Base-by-base conservation (phyloP, 495 filamentous ascomycete genomes). In the Aspergillus sparsus region DNA sequence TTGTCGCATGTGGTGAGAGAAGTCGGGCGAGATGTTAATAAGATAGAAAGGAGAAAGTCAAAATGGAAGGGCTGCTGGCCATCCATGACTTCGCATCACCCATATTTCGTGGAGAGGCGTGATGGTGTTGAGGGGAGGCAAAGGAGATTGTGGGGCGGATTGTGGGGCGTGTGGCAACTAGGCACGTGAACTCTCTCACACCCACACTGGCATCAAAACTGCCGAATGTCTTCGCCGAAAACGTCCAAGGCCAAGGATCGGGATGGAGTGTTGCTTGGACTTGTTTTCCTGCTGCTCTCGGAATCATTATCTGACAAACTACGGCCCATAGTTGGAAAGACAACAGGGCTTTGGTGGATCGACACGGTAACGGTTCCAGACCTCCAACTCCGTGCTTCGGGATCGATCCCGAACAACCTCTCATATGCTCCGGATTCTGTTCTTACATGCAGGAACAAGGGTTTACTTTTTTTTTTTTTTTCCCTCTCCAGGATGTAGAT, bases 91-190 rank as follows among this genome's bases (percentile, higher is more conserved):
- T 27, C 21, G 21, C 21, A 27, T 27, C 21, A 27, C 21, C 21
- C 21, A 27, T 27, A 1, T 27, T 27, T 27, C 37, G 37, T 41
- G 37, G 37, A 41, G 37, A 41, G 37, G 11, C 11, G n/a, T 41
- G 3, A 7, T 11, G 37, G 21, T 27, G 21, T 27, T 27, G 21
- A 27, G 21, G 37, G 42, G 42, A 46, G 15, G 12, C 12, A 31
- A 11, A 1, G 1, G 33, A 18, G 33, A 18, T 16, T 35, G 34
- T 39, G 34, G 51, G 18, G n/a, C 16, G 34, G 18, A 42, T 44
- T 55, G 52, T 55, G 52, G 52, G 52, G 52, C 52, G 44, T 35
- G 36, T 55, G 52, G 52, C 39, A 27, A 39, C 12, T 6, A 27
- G 50, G 50, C 50, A 53, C 50, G 50, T 53, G 50, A n/a, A 53